Base-by-base conservation (phyloP, 2,329 filamentous ascomycete genomes). In the Penicillium decumbens region DNA sequence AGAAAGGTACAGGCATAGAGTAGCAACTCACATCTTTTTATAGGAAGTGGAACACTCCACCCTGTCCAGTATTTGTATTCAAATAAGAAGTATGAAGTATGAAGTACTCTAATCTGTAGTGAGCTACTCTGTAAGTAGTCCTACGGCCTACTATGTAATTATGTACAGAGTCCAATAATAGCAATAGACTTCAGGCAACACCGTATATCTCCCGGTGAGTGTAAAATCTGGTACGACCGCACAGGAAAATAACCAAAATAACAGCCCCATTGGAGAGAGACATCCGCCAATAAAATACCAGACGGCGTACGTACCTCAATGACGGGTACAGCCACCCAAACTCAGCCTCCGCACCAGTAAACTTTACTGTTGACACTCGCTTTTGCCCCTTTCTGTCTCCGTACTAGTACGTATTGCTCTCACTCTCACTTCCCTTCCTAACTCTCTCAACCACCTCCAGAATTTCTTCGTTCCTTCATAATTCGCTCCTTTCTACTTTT, bases 401-500 rank as follows among this genome's bases (percentile, higher is more conserved):
- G 49, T 43, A 45, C 37, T 42, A 30, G n/a, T 35, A 8, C 6
- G 3, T 18, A 8, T 18, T 2, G 15, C 15, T 18, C 20, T 6
- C 23, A 20, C 12, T n/a, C 23, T n/a, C 7, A 8, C 9, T 10
- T 25, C 23, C n/a, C 38, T 39, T 27, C 2, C 15, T 18, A 2
- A 18, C 15, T 18, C 15, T 18, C 23, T 13, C 13, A 18, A 9
- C 9, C 27, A 28, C 38, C 32, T n/a, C 18, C 32, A 35, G 1
- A 8, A 35, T 35, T 35, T 35, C 32, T n/a, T 9, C 6, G 18
- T 35, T 28, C 27, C 8, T 8, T 23, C 20, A 23, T 20, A 35
- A 15, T 25, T 24, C 20, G 8, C 45, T 47, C 45, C 30, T 41
- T 47, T 47, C 45, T 47, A n/a, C 29, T 42, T 42, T 35, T 3